Evolutionary conservation across 2,329 filamentous ascomycete genomes (phyloP).

Genomic region (Aspergillus uvarum): DNA sequence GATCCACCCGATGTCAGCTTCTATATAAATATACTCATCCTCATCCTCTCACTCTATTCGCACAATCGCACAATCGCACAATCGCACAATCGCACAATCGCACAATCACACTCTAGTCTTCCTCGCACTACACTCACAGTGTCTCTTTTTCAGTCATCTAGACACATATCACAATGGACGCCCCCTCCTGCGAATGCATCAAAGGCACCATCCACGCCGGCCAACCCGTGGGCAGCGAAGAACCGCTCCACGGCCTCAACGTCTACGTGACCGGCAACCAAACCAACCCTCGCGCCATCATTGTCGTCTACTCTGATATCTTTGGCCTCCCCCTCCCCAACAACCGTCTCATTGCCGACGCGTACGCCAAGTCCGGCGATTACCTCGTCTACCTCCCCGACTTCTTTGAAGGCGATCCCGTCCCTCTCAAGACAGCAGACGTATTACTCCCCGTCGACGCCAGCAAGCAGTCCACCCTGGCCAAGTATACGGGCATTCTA

Average conservation of each 20-base stretch:
- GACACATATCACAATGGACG: background rate
- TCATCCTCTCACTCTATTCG: background rate
- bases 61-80: too few relatives aligned
- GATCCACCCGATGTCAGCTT: background rate
- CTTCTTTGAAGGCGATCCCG: conserved; percentile 2
- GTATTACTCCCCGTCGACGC: background rate
- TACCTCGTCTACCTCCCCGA: conserved; percentile 1
- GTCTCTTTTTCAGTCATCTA: background rate
- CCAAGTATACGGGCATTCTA: background rate
- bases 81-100: background rate
- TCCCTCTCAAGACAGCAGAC: background rate
- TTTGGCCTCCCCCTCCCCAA: background rate
- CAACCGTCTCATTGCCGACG: background rate
- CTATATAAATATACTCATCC: background rate
- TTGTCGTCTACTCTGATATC: background rate
- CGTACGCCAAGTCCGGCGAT: background rate
- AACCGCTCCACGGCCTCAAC: conserved; percentile 1
- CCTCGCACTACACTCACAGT: background rate
- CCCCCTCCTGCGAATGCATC: background rate
- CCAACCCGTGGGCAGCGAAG: background rate
- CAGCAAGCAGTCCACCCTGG: background rate
- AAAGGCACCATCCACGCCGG: background rate
- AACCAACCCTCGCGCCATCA: background rate
- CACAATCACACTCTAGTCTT: background rate
- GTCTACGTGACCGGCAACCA: conserved; percentile 1